Base-by-base conservation (phyloP, 2,329 filamentous ascomycete species). In the Exophiala aquamarina region DNA sequence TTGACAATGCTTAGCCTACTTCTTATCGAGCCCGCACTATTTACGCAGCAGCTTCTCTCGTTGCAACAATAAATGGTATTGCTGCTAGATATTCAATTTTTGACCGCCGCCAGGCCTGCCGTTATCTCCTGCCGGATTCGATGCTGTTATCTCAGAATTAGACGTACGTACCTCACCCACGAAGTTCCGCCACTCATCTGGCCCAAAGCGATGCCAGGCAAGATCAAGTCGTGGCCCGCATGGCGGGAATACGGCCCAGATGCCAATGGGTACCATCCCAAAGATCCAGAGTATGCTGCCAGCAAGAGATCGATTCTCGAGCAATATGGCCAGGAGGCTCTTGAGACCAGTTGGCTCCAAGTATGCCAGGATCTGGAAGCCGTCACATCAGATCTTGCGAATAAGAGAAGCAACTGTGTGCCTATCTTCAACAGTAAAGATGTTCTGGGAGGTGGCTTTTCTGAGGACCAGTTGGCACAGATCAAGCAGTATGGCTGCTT, bases 321-420 rank as follows among this genome's bases (percentile, higher is more conserved):
- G 1, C 44, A 66, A 28, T 72, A 69, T 41, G 69, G 70, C 2
- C 57, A 60, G 18, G 63, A 61, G 3, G 60, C 61, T 1, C 47
- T 73, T 8, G 50, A 47, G 3, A 43, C 57, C 43, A 66, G 66
- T 52, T 73, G 70, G 70, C 20, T 70, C 6, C 57, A 62, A 18
- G 64, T 67, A 2, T 72, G 70, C 53, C 51, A 64, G 5, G 40
- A 64, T 1, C 60, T 73, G 0, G 56, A 66, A 44, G 31, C 26
- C 0, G 46, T 71, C 15, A 70, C 69, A 1, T 59, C 64, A 4
- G 61, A 67, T 15, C 64, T 72, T 14, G 55, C 59, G 4, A 50
- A 54, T 17, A 63, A 64, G 26, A 63, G 65, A 10, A 63, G 54
- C 10, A 48, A 36, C 19, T 56, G 62, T 2, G 67, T 72, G 20